Evolutionary conservation across 495 filamentous ascomycete species (phyloP).

Genomic region (Penicillium antarcticum): DNA sequence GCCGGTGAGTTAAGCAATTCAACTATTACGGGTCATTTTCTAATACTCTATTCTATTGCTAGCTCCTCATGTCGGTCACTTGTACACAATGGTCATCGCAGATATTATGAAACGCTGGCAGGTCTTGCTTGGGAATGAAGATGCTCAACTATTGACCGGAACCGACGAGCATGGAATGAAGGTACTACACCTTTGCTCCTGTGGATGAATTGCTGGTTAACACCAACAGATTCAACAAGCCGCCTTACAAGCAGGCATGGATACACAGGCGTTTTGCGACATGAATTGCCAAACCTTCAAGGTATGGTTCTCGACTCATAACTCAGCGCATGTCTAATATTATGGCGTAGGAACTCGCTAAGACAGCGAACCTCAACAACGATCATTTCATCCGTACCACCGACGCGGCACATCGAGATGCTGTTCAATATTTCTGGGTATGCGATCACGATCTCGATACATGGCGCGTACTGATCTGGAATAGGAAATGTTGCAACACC

Average conservation of each 20-base stretch:
- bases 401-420: constrained; percentile 72
- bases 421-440: constrained; percentile 91
- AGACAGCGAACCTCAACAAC: constrained; percentile 61
- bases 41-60: constrained; percentile 7
- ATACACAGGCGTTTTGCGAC: constrained; percentile 61
- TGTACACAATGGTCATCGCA: constrained; percentile 87
- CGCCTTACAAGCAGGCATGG: constrained; percentile 59
- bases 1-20: constrained; percentile 56
- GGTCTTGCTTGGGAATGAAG: constrained; percentile 59
- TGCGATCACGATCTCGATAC: constrained; percentile 5
- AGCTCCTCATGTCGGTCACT: constrained; percentile 93
- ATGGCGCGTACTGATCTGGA: constrained; percentile 9
- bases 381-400: constrained; percentile 93
- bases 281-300: constrained; percentile 49
- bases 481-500: constrained; percentile 63
- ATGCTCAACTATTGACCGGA: constrained; percentile 78
- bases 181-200: constrained; percentile 26
- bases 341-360: constrained; percentile 56
- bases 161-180: constrained; percentile 99
- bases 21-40: neutral
- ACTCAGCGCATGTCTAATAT: neutral
- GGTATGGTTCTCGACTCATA: constrained; percentile 18
- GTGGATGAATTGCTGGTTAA: constrained; percentile 12
- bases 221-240: constrained; percentile 74
- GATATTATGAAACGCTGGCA: constrained; percentile 95